Conservation (phyloP, 116 monocot genomes). For the Zostera marina region DNA sequence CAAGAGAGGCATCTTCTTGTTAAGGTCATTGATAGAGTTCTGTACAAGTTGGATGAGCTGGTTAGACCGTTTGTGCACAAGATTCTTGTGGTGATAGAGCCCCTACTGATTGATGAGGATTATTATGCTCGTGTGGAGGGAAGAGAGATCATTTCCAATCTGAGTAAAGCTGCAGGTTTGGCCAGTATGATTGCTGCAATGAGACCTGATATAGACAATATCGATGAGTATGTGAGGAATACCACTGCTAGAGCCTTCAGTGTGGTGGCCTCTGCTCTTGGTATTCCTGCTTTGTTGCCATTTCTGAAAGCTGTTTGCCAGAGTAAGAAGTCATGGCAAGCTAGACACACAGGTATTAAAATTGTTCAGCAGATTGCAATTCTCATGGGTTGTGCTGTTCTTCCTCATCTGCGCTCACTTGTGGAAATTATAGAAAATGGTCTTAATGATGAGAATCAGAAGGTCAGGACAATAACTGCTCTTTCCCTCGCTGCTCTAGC, state of each 20-base stretch:
- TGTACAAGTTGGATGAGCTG: conserved; percentile 83
- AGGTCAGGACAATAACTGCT: conserved; percentile 87
- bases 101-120: conserved; percentile 83
- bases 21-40: conserved; percentile 80
- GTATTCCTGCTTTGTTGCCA: conserved; percentile 78
- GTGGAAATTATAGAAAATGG: conserved; percentile 91
- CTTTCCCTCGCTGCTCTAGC: conserved; percentile 85
- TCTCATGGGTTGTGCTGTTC: conserved; percentile 93
- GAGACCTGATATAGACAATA: conserved; percentile 95
- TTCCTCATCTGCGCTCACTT: conserved; percentile 75
- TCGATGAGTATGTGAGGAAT: conserved; percentile 90
- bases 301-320: conserved; percentile 93
- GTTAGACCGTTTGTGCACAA: conserved; percentile 88
- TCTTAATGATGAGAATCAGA: conserved; percentile 78
- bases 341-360: conserved; percentile 84
- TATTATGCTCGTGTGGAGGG: conserved; percentile 97
- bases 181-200: conserved; percentile 92
- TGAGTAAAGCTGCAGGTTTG: conserved; percentile 85
- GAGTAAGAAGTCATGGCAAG: conserved; percentile 97
- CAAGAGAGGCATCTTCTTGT: conserved; percentile 86
- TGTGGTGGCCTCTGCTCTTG: conserved; percentile 88
- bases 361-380: conserved; percentile 90
- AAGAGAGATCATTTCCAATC: conserved; percentile 87
- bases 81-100: conserved; percentile 89
- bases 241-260: conserved; percentile 90